Conservation (phyloP, 768 basidiomycete genomes). For the Hericium rajendrae region DNA sequence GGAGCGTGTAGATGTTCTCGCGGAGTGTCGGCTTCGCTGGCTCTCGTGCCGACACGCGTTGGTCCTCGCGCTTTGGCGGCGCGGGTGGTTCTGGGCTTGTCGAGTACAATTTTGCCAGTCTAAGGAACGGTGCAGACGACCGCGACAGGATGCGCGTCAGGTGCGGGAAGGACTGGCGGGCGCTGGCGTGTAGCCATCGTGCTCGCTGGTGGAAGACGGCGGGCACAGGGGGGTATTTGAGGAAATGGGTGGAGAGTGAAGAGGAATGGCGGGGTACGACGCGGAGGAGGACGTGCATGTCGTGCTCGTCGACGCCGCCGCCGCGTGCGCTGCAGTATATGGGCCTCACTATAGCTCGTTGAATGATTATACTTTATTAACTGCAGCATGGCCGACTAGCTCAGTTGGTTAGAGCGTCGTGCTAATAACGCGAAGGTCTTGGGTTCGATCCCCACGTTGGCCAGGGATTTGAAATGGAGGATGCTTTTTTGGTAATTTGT, state of each 20-base stretch:
- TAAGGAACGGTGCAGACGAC: neutral
- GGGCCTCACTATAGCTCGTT: neutral
- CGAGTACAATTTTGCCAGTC: neutral
- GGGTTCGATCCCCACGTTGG: slow-evolving; percentile 19
- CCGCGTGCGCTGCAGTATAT: neutral
- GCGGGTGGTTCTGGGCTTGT: neutral
- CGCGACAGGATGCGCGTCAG: neutral
- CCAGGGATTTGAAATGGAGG: neutral
- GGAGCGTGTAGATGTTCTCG: slow-evolving; percentile 92
- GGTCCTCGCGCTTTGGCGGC: neutral
- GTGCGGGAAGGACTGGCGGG: neutral
- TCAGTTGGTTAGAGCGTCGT: slow-evolving; percentile 93
- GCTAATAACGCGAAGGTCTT: slow-evolving; percentile 45
- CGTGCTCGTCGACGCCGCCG: neutral
- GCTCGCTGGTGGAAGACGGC: neutral
- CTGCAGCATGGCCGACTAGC: slow-evolving; percentile 33
- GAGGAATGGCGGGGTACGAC: neutral
- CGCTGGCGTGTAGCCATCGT: neutral
- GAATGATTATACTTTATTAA: neutral
- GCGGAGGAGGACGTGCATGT: neutral
- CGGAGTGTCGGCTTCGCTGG: slow-evolving; percentile 24
- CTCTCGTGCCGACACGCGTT: neutral
- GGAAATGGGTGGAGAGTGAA: neutral
- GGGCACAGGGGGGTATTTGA: neutral
- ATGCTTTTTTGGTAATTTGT: no score